Conservation (phyloP, 2,329 filamentous ascomycete species). For the Penicillium hordei region DNA sequence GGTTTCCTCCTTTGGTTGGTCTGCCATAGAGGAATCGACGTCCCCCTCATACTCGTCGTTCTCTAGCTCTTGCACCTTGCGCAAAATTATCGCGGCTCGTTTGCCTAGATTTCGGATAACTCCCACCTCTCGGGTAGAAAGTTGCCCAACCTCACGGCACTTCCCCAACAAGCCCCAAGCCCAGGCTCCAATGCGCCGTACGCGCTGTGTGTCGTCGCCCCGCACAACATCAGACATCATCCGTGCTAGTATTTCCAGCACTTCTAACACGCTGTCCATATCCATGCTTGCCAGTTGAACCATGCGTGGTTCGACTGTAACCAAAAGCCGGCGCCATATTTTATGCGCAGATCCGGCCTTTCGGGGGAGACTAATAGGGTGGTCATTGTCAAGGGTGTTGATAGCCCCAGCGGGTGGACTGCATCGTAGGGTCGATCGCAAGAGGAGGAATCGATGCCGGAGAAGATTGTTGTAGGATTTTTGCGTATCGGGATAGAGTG, state of each 20-base stretch:
- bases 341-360: conserved; percentile 54
- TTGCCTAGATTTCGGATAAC: conserved; percentile 78
- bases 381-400: conserved; percentile 53
- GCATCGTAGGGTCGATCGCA: conserved; percentile 62
- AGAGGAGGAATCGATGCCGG: conserved; percentile 61
- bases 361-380: conserved; percentile 55
- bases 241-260: conserved; percentile 60
- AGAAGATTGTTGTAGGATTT: conserved; percentile 68
- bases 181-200: conserved; percentile 74
- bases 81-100: conserved; percentile 59
- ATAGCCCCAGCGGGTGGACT: conserved; percentile 56
- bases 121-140: conserved; percentile 73
- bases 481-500: conserved; percentile 52
- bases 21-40: conserved; percentile 18
- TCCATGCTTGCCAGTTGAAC: conserved; percentile 54
- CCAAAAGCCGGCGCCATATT: conserved; percentile 54
- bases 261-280: conserved; percentile 63
- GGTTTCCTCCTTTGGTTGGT: background rate
- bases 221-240: conserved; percentile 65
- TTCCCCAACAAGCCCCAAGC: conserved; percentile 78
- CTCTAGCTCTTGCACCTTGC: conserved; percentile 48
- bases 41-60: conserved; percentile 14
- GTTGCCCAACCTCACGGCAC: conserved; percentile 70
- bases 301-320: conserved; percentile 48
- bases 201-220: conserved; percentile 58